Conservation (phyloP, 345 rosid species). For the Corchorus capsularis region DNA sequence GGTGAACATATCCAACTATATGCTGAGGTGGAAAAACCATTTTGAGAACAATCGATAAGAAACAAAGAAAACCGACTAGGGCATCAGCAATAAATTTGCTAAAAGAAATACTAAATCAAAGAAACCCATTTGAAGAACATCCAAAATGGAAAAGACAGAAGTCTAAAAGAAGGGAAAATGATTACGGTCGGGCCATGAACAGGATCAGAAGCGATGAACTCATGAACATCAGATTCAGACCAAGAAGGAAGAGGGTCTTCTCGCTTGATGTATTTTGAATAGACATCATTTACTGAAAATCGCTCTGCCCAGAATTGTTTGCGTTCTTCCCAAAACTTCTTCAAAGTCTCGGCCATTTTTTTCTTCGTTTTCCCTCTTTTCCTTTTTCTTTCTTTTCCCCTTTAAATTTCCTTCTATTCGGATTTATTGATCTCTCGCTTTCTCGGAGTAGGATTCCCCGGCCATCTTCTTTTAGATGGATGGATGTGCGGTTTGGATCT, state of each 20-base stretch:
- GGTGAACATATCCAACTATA: neutral
- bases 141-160: neutral
- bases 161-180: neutral
- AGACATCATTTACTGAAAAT: slow-evolving; percentile 56
- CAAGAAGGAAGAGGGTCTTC: slow-evolving; percentile 71
- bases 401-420: neutral
- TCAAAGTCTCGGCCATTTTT: slow-evolving; percentile 32
- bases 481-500: neutral
- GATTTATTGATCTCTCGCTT: neutral
- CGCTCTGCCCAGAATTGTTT: slow-evolving; percentile 73
- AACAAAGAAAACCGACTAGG: neutral
- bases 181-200: slow-evolving; percentile 77
- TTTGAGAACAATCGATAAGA: neutral
- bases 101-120: neutral
- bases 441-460: neutral
- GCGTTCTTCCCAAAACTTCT: slow-evolving; percentile 53
- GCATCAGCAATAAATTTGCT: slow-evolving; percentile 1
- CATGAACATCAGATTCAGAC: slow-evolving; percentile 78
- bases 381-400: neutral
- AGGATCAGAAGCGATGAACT: slow-evolving; percentile 88
- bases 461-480: neutral
- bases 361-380: slow-evolving; percentile 43
- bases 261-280: slow-evolving; percentile 56
- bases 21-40: neutral
- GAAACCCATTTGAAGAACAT: neutral